Evolutionary conservation across 2,329 filamentous ascomycete genomes (phyloP), one percentile per base, ranked within the genome.

Genomic region (Cercospora citrullina): DNA sequence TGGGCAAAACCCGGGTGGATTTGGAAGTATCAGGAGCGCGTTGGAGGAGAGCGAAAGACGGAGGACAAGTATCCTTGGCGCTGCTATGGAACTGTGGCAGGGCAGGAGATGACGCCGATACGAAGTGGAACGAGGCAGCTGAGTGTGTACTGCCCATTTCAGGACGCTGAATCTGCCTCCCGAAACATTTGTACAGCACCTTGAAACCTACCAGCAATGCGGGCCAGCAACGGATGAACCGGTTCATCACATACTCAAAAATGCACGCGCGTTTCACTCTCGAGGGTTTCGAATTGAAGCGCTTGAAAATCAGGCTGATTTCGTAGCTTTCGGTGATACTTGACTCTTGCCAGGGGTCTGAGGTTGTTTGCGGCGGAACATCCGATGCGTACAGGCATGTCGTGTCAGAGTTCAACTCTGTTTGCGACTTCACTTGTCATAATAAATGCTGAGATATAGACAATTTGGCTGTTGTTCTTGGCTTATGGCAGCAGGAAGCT

Each of bases 21-120:
- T 63, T n/a, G 72, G 71, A 4, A 65, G 66, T 31, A 72, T 74
- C 26, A 68, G 69, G 63, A 75, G 75, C 66, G 73, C 66, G 21
- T 60, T 75, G 16, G 73, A 75, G 36, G 72, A 66, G 45, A 71
- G 70, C 45, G 73, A 75, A 61, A 69, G 69, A 61, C 23, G 68
- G 60, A 45, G 60, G 31, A 68, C 63, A 9, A 65, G 68, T 33
- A 72, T 75, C 65, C 18, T 74, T 39, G 65, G 68, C 30, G 72
- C 74, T 5, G 73, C 66, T 12, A 68, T 66, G 60, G 67, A 69
- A 14, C 59, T 75, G 33, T 75, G 73, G 74, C 58, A 73, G 23
- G 58, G 66, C 16, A 67, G 68, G 18, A 63, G 64, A 63, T 71
- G 61, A 67, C 30, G 39, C 23, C 30, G n/a, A 21, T 23, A 28